A percentile compares a stretch with the other conserved stretches of the same genome.
Evolutionary conservation across 345 rosid genomes (phyloP).

Genomic region (Cardamine resedifolia): DNA sequence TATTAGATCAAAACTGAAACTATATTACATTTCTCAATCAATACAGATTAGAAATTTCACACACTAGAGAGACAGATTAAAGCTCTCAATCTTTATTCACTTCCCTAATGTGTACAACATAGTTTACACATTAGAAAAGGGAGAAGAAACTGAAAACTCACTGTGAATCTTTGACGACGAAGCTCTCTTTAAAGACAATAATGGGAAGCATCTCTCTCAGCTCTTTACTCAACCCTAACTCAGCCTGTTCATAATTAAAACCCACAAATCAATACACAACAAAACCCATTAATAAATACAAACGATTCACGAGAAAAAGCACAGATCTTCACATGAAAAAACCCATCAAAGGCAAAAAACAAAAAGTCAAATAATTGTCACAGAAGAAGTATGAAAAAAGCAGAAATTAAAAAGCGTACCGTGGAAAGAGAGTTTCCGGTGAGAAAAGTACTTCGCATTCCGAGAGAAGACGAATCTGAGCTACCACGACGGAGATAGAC

Average conservation of each 20-base stretch:
- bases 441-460: conserved; percentile 48
- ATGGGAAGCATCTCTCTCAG: conserved; percentile 91
- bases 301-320: background rate
- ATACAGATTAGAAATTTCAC: background rate
- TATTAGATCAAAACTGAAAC: background rate
- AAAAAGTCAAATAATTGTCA: background rate
- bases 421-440: conserved; percentile 29
- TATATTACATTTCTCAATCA: background rate
- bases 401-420: conserved; percentile 12
- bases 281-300: too few species aligned
- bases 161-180: conserved; percentile 71
- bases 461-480: conserved; percentile 63
- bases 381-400: background rate
- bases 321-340: conserved; percentile 2
- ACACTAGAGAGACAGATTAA: background rate
- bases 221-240: conserved; percentile 74
- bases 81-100: background rate
- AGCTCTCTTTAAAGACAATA: conserved; percentile 75
- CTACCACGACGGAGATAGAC: conserved; percentile 76
- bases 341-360: background rate
- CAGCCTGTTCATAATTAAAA: conserved; percentile 45
- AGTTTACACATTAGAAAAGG: background rate
- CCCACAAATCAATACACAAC: conserved; percentile 13
- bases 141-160: conserved; percentile 41
- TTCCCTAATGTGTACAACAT: background rate